These are phyloP conservation scores for Ogataea thermomethanolica DNA, from an alignment of 805 yeast genomes.

Conservation along the genomic window DNA sequence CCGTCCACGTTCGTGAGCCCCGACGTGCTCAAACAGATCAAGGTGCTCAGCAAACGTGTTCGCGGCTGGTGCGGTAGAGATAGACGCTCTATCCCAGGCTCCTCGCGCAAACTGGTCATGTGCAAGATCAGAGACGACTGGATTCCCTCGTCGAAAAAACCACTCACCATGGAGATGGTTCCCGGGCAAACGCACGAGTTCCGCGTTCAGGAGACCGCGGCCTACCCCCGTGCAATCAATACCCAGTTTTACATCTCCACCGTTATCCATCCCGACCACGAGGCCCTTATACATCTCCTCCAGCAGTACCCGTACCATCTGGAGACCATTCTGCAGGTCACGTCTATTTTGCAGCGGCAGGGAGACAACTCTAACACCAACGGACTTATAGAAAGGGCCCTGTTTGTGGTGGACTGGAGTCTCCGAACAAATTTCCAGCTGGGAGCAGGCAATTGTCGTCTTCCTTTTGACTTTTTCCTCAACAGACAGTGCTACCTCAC, in stretches of 20 bases:
- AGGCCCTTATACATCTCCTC: constrained; percentile 56
- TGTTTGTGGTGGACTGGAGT: constrained; percentile 76
- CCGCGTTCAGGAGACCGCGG: constrained; percentile 40
- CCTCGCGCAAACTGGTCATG: constrained; percentile 59
- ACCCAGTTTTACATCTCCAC: constrained; percentile 54
- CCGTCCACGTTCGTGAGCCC: constrained; percentile 68
- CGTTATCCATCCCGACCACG: constrained; percentile 75
- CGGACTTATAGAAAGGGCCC: constrained; percentile 70
- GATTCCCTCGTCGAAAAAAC: constrained; percentile 66
- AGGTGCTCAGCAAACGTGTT: constrained; percentile 51
- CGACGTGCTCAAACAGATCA: constrained; percentile 62
- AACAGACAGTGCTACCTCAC: constrained; percentile 77
- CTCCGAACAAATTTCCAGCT: constrained; percentile 58
- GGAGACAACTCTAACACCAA: constrained; percentile 72
- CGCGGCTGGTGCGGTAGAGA: constrained; percentile 87
- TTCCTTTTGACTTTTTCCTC: constrained; percentile 72
- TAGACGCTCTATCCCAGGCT: constrained; percentile 69
- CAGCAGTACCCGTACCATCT: constrained; percentile 69
- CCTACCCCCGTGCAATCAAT: constrained; percentile 34
- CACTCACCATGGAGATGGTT: constrained; percentile 57
- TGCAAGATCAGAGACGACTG: constrained; percentile 78
- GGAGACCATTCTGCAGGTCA: constrained; percentile 74
- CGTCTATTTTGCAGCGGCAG: constrained; percentile 68
- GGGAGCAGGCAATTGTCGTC: constrained; percentile 53
- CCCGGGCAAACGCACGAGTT: constrained; percentile 42